Base-by-base conservation (phyloP, 164 flowering plant genomes). In the Pachysandra terminalis region DNA sequence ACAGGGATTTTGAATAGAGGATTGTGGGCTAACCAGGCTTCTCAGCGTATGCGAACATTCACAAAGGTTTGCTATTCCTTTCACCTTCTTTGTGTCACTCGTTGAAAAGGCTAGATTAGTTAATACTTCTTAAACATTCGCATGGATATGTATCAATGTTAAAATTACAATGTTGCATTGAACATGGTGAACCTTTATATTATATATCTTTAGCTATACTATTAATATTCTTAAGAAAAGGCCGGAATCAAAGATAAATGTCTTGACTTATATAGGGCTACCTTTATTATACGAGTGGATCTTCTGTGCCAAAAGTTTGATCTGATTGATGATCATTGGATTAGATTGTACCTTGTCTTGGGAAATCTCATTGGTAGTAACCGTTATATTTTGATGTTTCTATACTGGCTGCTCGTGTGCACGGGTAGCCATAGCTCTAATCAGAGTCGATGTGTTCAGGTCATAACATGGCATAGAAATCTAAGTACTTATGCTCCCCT, bases 21-120 rank as follows among this genome's bases (percentile, higher is more conserved):
- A 19, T 61, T 84, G 69, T 86, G 96, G 91, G 65, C 86, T 35
- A 85, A 74, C 72, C 96, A 88, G 75, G 67, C 85, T n/a, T 53
- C 73, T 67, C 97, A 85, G 74, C 87, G 93, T 0, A 82, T 91
- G 89, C 80, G 98, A 49, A 90, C 97, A 56, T 94, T 81, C 69
- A 88, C 96, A 37, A 94, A 94, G 98, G 98, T 92, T 61, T 68
- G 83, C 55, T 28, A 37, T 48, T 63, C 26, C 1, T 1, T 61
- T 64, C 13, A 1, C 60, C 19, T 16, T 65, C 51, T 49, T 68
- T 13, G n/a, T 24, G 27, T 68, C 35, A 40, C 21, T 61, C 15
- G 8, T 22, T 41, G 59, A 53, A 63, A 53, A n/a, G 3, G 40
- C 67, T 19, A n/a, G 16, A 26, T 19, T 52, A 24, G 41, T 19